phyloP scores from a whole-genome alignment of 495 filamentous ascomycete genomes.

The Penicillium steckii region DNA sequence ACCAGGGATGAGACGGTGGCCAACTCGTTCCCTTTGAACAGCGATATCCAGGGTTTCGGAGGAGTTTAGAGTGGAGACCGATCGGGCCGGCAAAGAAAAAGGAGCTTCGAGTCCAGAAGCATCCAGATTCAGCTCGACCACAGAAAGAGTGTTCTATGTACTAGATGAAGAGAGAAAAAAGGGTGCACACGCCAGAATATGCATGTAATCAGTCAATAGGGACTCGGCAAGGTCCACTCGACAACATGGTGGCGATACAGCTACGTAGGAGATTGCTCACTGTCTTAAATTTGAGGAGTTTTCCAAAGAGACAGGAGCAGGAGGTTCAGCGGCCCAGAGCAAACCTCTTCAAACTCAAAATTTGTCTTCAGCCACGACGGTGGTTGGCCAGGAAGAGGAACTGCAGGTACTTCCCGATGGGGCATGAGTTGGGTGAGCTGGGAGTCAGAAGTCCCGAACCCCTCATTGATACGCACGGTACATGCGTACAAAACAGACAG shows the following conservation, averaged over 20 bases:
- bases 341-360: neutral
- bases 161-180: neutral
- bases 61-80: neutral
- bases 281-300: conserved; percentile 3
- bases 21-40: neutral
- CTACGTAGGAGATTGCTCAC: neutral
- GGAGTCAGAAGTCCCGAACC: neutral
- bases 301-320: neutral
- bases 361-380: neutral
- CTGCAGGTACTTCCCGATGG: neutral
- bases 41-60: neutral
- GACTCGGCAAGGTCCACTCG: too few relatives aligned
- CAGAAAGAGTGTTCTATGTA: neutral
- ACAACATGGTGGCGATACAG: too few relatives aligned
- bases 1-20: neutral
- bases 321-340: neutral
- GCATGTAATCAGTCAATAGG: neutral
- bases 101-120: neutral
- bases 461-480: conserved; percentile 7
- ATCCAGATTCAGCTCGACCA: neutral
- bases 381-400: neutral
- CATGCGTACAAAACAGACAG: neutral
- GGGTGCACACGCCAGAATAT: neutral
- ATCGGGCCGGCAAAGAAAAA: neutral
- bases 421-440: neutral